Evolutionary conservation across 2,329 filamentous ascomycete genomes (phyloP), one percentile per base, ranked within the genome.

Genomic region (Aschersonia sp.): DNA sequence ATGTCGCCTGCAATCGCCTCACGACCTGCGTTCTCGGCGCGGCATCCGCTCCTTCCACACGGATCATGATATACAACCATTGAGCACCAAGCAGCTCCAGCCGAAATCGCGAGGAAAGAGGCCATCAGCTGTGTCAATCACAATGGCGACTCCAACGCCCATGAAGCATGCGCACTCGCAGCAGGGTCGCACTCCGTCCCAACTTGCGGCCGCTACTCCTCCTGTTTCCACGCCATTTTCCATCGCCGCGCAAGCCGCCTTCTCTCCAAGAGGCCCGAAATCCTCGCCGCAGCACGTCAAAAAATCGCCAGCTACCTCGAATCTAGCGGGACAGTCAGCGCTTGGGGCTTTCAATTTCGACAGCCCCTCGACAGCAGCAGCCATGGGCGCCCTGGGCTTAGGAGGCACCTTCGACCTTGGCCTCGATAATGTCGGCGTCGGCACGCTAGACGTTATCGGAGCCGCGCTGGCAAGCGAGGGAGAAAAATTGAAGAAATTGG

Each of bases 191-290:
- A 70, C 68, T 7, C 67, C 71, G 42, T 78, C 74, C 10, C 73
- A 77, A 54, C 61, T 72, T 49, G 68, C 73, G 2, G 75, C 66
- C 4, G 77, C 75, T 3, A 82, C 79, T 5, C 80, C 80, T 10
- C 78, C 78, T n/a, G 78, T 80, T 30, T 82, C 79, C 38, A 83
- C 79, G 2, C 79, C 79, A 10, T 82, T 82, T 63, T 81, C 77
- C 49, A 73, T 76, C 40, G 67, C 72, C 43, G 70, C 70, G 2
- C 71, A 75, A 46, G 69, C 72, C n/a, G 76, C 72, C 38, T 77
- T 82, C 57, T 80, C 79, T 2, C 78, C 79, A 4, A 69, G 66
- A 31, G 77, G 70, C 32, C 73, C 68, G 7, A 69, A 72, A 46
- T 80, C 77, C 6, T 83, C 80, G 47, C 80, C 80, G 4, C 78